Evolutionary conservation across 1,284 basidiomycete species (phyloP).

Genomic region (Trametes hirsuta): DNA sequence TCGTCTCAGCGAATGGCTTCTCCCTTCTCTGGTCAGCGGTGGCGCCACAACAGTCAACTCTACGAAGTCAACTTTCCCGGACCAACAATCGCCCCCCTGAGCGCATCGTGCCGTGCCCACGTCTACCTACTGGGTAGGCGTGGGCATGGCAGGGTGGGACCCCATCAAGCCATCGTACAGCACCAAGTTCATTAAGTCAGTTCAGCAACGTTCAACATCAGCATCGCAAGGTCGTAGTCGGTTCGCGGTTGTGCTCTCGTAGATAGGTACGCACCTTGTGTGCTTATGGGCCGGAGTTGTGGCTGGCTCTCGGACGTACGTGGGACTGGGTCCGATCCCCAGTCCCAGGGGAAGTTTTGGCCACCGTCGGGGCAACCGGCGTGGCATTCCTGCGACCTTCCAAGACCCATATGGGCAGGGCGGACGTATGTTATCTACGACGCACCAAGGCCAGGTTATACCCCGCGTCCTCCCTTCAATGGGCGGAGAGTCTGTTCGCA

Average conservation of each 20-base stretch:
- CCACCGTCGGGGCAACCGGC: conserved; percentile 23
- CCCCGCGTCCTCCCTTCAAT: conserved; percentile 26
- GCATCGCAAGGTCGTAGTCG: neutral
- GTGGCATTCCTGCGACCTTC: conserved; percentile 21
- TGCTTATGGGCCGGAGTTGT: conserved; percentile 17
- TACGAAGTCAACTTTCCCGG: neutral
- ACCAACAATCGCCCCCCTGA: no score
- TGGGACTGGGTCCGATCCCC: conserved; percentile 10
- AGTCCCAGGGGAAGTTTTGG: conserved; percentile 24
- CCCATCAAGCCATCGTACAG: neutral
- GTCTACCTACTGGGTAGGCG: no score
- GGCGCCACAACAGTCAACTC: neutral
- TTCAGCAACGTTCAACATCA: neutral
- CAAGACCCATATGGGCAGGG: conserved; percentile 19
- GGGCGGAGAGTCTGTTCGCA: conserved; percentile 16
- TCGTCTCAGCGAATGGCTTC: neutral
- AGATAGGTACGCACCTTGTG: neutral
- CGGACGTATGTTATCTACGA: conserved; percentile 27
- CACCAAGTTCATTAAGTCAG: neutral
- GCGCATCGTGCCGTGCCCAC: no score
- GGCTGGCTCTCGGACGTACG: conserved; percentile 21
- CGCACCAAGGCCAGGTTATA: conserved; percentile 26
- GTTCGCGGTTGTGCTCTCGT: neutral
- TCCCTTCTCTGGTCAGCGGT: neutral
- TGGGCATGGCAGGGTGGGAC: neutral